Evolutionary conservation across 768 basidiomycete genomes (phyloP).

Genomic region (Phlebiopsis gigantea): DNA sequence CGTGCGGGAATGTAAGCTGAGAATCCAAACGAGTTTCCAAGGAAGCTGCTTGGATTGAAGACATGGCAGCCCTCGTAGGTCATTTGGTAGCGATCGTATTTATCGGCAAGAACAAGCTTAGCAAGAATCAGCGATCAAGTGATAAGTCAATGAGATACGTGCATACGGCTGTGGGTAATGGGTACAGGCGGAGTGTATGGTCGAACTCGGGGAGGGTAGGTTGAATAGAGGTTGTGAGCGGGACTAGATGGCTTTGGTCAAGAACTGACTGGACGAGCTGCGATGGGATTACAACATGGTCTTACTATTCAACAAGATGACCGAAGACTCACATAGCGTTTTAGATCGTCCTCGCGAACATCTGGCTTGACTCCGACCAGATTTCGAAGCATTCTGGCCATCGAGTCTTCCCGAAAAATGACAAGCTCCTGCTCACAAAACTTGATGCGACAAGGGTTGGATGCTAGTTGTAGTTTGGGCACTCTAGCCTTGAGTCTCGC

Average conservation of each 20-base stretch:
- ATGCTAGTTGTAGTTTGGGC: slow-evolving; percentile 77
- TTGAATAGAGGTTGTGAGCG: slow-evolving; percentile 78
- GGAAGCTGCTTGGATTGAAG: slow-evolving; percentile 94
- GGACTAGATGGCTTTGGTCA: slow-evolving; percentile 93
- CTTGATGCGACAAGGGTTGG: slow-evolving; percentile 91
- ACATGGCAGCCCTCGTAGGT: slow-evolving; percentile 99
- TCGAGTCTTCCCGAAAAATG: slow-evolving; percentile 86
- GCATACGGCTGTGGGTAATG: slow-evolving; percentile 80
- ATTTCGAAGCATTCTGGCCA: slow-evolving; percentile 92
- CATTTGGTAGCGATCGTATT: slow-evolving; percentile 91
- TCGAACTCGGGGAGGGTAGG: slow-evolving; percentile 89
- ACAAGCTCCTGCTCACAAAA: slow-evolving; percentile 97
- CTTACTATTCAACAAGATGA: no score
- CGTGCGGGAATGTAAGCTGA: slow-evolving; percentile 88
- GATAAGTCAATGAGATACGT: slow-evolving; percentile 24
- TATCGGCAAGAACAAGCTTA: slow-evolving; percentile 91
- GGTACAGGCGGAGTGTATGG: slow-evolving; percentile 88
- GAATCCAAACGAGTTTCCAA: slow-evolving; percentile 78
- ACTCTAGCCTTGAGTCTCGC: slow-evolving; percentile 64
- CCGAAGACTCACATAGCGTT: slow-evolving; percentile 84
- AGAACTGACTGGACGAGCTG: slow-evolving; percentile 95
- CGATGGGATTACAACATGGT: no score
- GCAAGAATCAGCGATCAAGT: slow-evolving; percentile 9
- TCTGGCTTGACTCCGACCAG: slow-evolving; percentile 84
- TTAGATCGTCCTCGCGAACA: slow-evolving; percentile 72